Base-by-base conservation (phyloP, 2,329 filamentous ascomycete species). In the Fusarium annulatum region DNA sequence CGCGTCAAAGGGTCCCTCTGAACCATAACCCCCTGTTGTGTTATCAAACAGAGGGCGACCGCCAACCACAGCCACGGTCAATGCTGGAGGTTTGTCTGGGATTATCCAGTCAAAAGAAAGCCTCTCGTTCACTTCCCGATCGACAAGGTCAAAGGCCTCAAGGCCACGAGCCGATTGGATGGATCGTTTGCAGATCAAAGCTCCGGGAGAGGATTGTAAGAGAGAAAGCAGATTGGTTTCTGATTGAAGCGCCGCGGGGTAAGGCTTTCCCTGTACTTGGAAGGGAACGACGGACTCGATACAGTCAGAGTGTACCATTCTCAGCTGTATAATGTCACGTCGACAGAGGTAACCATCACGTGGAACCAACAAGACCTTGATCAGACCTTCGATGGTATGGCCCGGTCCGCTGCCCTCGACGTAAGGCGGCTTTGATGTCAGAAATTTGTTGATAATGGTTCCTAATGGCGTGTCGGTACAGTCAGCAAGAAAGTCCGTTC, bases 11-110 rank as follows among this genome's bases (percentile, higher is more conserved):
- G 55, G 55, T 2, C 55, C 55, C 14, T 58, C 55, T 3, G 55
- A 58, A 9, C 55, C 55, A 38, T 58, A 58, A 3, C 21, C 30
- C 7, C n/a, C 41, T 19, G 23, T 36, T 23, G 55, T 58, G 23
- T 33, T 58, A 21, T 58, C 55, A 14, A 58, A 58, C 4, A 58
- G 41, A 46, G 55, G 55, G 16, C 55, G 41, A 38, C 55, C 42
- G 19, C 55, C 55, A 30, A 58, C 41, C 1, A 58, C 55, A 38
- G 42, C 55, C n/a, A 58, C 55, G 19, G n/a, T 46, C 15, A 23
- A n/a, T 8, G 30, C 18, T 15, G 33, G 9, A 14, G 55, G 23
- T 3, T 38, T 58, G 6, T n/a, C 28, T 4, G 41, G 33, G 9
- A 46, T 23, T 16, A 46, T 5, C 55, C 55, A 58, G 10, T 46